These are phyloP conservation scores for Closterium sp. DNA, from an alignment of 139 green algal genomes.

Conservation along the genomic window DNA sequence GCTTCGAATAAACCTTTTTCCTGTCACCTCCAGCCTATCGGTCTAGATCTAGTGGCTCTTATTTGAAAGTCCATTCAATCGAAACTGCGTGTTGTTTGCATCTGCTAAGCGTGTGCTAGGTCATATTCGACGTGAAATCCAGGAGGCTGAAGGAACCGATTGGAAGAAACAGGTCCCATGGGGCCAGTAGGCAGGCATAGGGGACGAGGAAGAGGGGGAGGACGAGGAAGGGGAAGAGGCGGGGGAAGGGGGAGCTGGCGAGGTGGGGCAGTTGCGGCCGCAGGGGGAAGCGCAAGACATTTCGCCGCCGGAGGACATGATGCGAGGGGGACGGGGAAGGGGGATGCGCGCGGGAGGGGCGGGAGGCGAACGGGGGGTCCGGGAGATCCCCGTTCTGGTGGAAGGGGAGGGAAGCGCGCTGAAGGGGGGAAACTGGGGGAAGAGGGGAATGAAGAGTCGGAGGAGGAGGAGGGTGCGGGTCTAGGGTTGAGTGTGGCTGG, in stretches of 20 bases:
- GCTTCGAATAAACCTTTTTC: no score
- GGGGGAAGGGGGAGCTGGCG: neutral
- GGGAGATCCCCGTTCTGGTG: neutral
- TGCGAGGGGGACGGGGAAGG: neutral
- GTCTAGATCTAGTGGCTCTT: no score
- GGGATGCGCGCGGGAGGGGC: neutral
- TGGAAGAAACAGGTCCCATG: neutral
- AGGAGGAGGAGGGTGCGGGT: neutral
- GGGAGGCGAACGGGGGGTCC: neutral
- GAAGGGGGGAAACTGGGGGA: no score
- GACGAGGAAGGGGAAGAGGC: neutral
- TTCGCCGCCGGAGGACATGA: neutral
- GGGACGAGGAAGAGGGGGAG: neutral
- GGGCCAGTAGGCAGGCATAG: neutral
- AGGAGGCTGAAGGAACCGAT: neutral
- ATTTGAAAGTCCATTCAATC: no score
- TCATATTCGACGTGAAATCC: neutral
- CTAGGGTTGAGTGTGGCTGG: neutral
- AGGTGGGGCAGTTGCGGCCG: neutral
- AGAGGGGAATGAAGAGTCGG: neutral
- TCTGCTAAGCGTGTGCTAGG: neutral
- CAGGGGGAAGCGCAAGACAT: neutral
- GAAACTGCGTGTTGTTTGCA: neutral
- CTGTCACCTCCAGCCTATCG: no score
- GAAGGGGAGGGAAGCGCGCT: neutral